Evolutionary conservation across 2,329 filamentous ascomycete genomes (phyloP).

Genomic region (Metarhizium guizhouense): DNA sequence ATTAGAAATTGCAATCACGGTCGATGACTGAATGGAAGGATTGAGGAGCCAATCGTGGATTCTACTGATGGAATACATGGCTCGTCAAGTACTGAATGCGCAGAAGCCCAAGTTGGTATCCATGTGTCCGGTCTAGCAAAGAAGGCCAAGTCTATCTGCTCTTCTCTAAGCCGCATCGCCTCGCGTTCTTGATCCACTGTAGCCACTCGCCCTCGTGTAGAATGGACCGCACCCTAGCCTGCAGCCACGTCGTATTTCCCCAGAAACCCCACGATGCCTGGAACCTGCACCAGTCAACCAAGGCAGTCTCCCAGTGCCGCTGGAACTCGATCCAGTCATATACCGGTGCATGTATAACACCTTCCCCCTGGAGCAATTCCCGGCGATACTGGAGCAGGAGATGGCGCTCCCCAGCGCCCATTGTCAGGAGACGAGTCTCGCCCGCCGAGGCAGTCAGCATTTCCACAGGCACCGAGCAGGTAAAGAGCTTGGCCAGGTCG

Average conservation of each 20-base stretch:
- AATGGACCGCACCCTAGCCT: constrained; percentile 43
- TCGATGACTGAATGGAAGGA: too few relatives aligned
- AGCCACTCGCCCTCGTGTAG: constrained; percentile 35
- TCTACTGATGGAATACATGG: too few relatives aligned
- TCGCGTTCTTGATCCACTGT: constrained; percentile 27
- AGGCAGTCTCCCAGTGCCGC: constrained; percentile 55
- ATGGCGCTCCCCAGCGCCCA: constrained; percentile 39
- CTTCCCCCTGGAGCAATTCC: constrained; percentile 18
- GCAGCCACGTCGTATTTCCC: constrained; percentile 50
- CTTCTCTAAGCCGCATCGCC: too few relatives aligned
- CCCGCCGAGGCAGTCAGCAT: constrained; percentile 33
- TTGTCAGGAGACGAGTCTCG: constrained; percentile 30
- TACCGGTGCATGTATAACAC: neutral
- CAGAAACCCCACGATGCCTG: constrained; percentile 54
- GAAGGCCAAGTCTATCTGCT: too few relatives aligned
- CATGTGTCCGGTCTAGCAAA: too few relatives aligned
- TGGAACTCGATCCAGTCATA: constrained; percentile 48
- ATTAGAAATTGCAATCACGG: too few relatives aligned
- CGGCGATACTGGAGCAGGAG: constrained; percentile 43
- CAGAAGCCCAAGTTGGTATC: too few relatives aligned
- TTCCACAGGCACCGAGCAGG: constrained; percentile 50
- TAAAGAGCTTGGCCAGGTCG: constrained; percentile 59
- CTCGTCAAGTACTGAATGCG: too few relatives aligned
- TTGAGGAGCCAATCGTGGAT: too few relatives aligned
- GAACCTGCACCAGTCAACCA: constrained; percentile 59